Percentiles rank a stretch among this genome's conserved stretches.
These are phyloP conservation scores for Ustilago tritici DNA, from an alignment of 1,284 basidiomycete species.

Conservation along the genomic window DNA sequence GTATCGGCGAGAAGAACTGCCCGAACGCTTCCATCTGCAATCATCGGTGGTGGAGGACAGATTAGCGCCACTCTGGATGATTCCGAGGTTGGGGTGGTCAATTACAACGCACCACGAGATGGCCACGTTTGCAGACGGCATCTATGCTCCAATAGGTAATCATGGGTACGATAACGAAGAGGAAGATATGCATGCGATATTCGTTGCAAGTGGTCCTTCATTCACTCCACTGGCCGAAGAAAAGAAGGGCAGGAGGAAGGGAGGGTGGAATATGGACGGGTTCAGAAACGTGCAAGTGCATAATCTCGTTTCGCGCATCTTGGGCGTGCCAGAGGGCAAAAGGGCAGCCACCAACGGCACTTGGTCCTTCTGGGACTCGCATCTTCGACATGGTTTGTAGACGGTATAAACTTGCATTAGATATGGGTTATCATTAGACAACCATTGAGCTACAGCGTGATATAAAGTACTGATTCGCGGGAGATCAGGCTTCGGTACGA, in stretches of 20 bases:
- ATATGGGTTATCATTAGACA: slow-evolving; percentile 2
- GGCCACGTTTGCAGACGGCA: slow-evolving; percentile 72
- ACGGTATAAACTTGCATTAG: slow-evolving; percentile 6
- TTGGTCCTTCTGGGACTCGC: slow-evolving; percentile 29
- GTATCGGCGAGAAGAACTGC: slow-evolving; percentile 23
- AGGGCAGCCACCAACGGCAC: slow-evolving; percentile 29
- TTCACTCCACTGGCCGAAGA: slow-evolving; percentile 73
- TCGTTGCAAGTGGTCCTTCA: slow-evolving; percentile 89
- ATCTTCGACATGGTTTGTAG: slow-evolving; percentile 34
- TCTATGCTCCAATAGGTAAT: slow-evolving; percentile 73
- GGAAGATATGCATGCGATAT: slow-evolving; percentile 85
- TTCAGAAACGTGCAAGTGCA: slow-evolving; percentile 88
- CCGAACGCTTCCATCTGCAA: slow-evolving; percentile 19
- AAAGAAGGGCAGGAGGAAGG: not conserved
- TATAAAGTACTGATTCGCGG: not conserved
- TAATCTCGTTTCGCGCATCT: slow-evolving; percentile 80
- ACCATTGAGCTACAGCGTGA: not conserved
- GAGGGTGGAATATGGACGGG: slow-evolving; percentile 73
- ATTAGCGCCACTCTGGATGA: slow-evolving; percentile 36
- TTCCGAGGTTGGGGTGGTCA: slow-evolving; percentile 43
- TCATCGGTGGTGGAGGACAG: slow-evolving; percentile 17
- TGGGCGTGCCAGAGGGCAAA: slow-evolving; percentile 74
- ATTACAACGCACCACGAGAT: slow-evolving; percentile 32
- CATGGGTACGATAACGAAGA: slow-evolving; percentile 86
- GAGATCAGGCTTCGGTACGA: slow-evolving; percentile 29